Evolutionary conservation across 345 rosid species (phyloP).

Genomic region (Moricandia moricandioides): DNA sequence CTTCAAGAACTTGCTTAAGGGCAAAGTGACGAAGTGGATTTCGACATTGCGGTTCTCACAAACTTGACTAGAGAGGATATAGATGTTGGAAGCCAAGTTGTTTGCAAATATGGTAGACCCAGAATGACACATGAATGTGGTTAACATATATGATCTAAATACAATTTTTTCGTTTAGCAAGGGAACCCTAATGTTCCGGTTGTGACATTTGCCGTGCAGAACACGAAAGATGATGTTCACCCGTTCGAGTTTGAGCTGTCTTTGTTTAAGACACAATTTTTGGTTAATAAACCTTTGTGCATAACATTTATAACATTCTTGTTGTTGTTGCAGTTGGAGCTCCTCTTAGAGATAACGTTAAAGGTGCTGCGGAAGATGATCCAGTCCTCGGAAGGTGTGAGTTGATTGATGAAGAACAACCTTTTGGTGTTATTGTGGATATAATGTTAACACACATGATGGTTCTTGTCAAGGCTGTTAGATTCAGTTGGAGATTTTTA

Average conservation of each 20-base stretch:
- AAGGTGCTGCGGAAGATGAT: too few species aligned
- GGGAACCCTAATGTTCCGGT: conserved; percentile 52
- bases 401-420: too few species aligned
- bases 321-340: conserved; percentile 30
- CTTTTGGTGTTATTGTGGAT: too few species aligned
- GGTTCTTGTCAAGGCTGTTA: too few species aligned
- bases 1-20: conserved; percentile 64
- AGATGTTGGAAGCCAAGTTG: conserved; percentile 71
- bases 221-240: too few species aligned
- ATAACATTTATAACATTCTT: conserved; percentile 83
- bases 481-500: too few species aligned
- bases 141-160: conserved; percentile 76
- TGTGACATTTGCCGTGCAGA: conserved; percentile 67
- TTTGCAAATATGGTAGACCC: conserved; percentile 86
- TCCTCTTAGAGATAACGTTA: too few species aligned
- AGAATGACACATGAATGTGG: conserved; percentile 81
- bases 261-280: conserved; percentile 80
- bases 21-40: conserved; percentile 73
- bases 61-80: conserved; percentile 53
- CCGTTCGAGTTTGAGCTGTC: conserved; percentile 49
- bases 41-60: conserved; percentile 83
- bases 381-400: too few species aligned
- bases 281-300: conserved; percentile 82
- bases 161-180: conserved; percentile 64
- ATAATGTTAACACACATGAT: too few species aligned